A percentile compares a stretch with the other conserved stretches of the same genome.
phyloP scores from a whole-genome alignment of 768 basidiomycete genomes.

The Phylloporus rhodoxanthus region DNA sequence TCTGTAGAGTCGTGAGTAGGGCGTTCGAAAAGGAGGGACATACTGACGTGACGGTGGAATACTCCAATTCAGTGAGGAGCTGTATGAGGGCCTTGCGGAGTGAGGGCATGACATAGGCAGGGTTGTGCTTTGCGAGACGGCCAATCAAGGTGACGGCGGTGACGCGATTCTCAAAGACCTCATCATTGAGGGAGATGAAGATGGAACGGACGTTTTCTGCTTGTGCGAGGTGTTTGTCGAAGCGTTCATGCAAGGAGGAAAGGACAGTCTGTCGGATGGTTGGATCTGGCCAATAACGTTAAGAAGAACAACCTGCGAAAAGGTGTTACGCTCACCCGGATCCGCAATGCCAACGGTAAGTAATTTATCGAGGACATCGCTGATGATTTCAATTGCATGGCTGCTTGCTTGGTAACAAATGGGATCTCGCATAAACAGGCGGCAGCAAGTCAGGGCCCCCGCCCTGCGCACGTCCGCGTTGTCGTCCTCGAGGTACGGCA shows the following conservation, averaged over 20 bases:
- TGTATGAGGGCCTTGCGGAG: conserved; percentile 93
- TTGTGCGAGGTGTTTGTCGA: conserved; percentile 95
- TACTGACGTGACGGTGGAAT: conserved; percentile 81
- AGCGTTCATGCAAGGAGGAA: conserved; percentile 80
- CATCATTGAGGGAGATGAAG: conserved; percentile 96
- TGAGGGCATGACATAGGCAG: conserved; percentile 98
- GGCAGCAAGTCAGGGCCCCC: conserved; percentile 88
- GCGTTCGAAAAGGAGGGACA: not conserved
- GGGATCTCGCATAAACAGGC: conserved; percentile 87
- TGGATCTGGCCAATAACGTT: conserved; percentile 41
- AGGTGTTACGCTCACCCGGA: conserved; percentile 54
- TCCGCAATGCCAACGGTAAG: conserved; percentile 94
- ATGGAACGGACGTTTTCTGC: conserved; percentile 97
- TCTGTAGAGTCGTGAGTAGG: conserved; percentile 33
- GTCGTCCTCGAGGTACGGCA: conserved; percentile 94
- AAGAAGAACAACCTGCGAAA: conserved; percentile 3
- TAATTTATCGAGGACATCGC: conserved; percentile 95
- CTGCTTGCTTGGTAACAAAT: conserved; percentile 95
- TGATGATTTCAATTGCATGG: conserved; percentile 94
- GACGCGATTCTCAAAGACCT: conserved; percentile 88
- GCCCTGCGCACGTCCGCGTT: conserved; percentile 80
- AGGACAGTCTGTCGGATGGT: conserved; percentile 83
- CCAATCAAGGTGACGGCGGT: conserved; percentile 91
- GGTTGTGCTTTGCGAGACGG: conserved; percentile 89
- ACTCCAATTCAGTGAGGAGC: conserved; percentile 92